Percentiles rank a stretch among this genome's conserved stretches.
Conservation (phyloP, 169 alveolate species). For the Eimeria praecox region DNA sequence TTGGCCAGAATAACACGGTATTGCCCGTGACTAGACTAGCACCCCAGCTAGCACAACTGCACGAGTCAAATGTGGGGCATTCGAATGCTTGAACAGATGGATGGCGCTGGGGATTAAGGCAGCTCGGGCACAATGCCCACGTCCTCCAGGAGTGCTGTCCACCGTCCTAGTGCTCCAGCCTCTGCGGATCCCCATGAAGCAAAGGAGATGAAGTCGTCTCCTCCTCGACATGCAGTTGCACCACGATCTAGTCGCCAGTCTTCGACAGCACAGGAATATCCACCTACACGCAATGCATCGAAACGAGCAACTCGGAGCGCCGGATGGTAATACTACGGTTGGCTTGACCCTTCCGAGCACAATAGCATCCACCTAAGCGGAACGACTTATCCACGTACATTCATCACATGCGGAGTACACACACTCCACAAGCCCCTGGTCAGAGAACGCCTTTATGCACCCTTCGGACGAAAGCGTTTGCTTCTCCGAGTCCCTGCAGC, state of each 20-base stretch:
- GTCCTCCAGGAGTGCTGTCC: slow-evolving; percentile 49
- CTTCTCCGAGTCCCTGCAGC: slow-evolving; percentile 61
- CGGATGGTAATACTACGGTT: neutral
- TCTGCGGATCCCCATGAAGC: slow-evolving; percentile 58
- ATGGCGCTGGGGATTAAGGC: neutral
- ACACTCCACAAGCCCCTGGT: slow-evolving; percentile 65
- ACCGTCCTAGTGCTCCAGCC: slow-evolving; percentile 41
- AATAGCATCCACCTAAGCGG: neutral
- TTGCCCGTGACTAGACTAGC: neutral
- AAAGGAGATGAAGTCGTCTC: neutral
- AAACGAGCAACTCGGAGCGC: neutral
- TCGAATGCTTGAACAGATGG: neutral
- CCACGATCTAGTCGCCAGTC: slow-evolving; percentile 26
- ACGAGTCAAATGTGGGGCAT: neutral
- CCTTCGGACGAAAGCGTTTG: slow-evolving; percentile 31
- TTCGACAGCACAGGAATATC: slow-evolving; percentile 53
- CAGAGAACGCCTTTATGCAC: slow-evolving; percentile 52
- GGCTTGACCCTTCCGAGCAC: neutral
- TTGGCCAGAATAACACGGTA: neutral
- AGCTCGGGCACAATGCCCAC: neutral
- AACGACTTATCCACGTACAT: neutral
- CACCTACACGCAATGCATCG: slow-evolving; percentile 43
- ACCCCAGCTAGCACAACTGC: neutral
- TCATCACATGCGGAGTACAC: slow-evolving; percentile 66
- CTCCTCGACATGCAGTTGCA: neutral